phyloP scores from a whole-genome alignment of 345 rosid species.

The Adansonia digitata region DNA sequence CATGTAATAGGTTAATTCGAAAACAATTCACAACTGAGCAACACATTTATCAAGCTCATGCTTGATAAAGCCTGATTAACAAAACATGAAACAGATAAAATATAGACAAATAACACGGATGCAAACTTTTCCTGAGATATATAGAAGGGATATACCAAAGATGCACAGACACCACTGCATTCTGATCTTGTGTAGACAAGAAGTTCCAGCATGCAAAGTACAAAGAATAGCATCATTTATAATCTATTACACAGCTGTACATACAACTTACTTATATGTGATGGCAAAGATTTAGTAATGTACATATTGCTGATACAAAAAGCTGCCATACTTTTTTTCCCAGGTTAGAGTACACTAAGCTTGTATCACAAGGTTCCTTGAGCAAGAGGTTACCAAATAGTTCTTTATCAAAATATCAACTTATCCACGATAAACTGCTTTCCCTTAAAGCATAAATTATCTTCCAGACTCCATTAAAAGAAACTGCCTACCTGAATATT shows the following conservation, averaged over 20 bases:
- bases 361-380: neutral
- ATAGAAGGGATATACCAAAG: neutral
- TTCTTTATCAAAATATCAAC: neutral
- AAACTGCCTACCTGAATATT: slow-evolving; percentile 59
- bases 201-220: neutral
- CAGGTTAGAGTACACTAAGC: neutral
- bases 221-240: neutral
- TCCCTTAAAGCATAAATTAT: neutral
- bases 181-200: neutral
- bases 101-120: neutral
- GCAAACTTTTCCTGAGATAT: neutral
- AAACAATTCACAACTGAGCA: neutral
- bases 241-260: neutral
- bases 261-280: neutral
- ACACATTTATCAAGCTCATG: neutral
- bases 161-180: neutral
- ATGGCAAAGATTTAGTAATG: neutral
- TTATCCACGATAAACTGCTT: neutral
- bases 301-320: neutral
- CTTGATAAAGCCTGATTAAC: neutral
- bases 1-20: too few species aligned
- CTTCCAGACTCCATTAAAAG: neutral
- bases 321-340: neutral
- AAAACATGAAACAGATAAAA: neutral
- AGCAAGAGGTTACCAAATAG: neutral